Base-by-base conservation (phyloP, 148 eudicot genomes). In the Fagopyrum esculentum region DNA sequence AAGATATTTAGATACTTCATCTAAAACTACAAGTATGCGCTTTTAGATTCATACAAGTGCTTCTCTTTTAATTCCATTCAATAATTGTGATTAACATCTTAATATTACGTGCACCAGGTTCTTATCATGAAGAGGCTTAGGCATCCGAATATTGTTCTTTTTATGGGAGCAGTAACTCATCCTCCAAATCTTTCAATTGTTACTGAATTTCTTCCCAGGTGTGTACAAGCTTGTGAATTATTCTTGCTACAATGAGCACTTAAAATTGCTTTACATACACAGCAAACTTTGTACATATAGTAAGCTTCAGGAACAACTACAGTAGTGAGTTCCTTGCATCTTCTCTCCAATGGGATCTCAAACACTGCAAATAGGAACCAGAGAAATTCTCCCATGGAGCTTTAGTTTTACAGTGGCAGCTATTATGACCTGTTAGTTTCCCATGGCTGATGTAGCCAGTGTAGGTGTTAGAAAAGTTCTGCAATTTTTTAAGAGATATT, bases 131-230 rank as follows among this genome's bases (percentile, higher is more conserved):
- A 86, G 82, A 91, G 87, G 81, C 73, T 91, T 70, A 86, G 98
- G 51, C 98, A 93, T 78, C 98, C 98, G 22, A 91, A 93, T 83
- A 89, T 93, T 78, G 97, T 93, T 76, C 88, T 93, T 17, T 93
- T 93, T 86, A 89, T 93, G 98, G 98, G 98, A 77, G 98, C 98
- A 74, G 82, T 93, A 54, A 93, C 98, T 74, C 98, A 87, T 77
- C 83, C 98, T 63, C 97, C 98, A 77, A 85, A 93, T 84, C 97
- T 93, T 69, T 93, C 97, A 43, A 93, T 93, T 82, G 82, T 93
- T 68, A 89, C 98, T 4, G 97, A 93, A 73, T 91, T 91, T 87
- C 98, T 93, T 88, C 98, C 91, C 55, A 91, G 98, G 98, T 93
- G 89, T 78, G 85, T 40, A n/a, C 51, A 51, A 11, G 7, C 59